These are phyloP conservation scores for Pseudogymnoascus sp. DNA, from an alignment of 2,329 filamentous ascomycete species.

Conservation along the genomic window DNA sequence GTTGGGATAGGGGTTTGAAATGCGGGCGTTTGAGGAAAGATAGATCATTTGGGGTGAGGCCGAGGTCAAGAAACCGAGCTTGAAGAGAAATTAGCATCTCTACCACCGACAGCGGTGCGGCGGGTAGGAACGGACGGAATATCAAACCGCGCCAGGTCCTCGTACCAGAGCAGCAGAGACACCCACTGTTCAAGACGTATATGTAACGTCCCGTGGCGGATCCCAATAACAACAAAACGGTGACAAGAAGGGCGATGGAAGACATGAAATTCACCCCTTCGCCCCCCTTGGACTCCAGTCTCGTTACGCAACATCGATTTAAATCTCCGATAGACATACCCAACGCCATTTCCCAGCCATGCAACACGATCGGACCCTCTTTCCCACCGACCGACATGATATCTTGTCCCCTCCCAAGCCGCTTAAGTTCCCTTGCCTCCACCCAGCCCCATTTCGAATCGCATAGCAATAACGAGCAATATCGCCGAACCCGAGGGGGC, in stretches of 20 bases:
- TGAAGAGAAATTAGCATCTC: background rate
- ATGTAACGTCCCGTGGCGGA: background rate
- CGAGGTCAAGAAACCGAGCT: background rate
- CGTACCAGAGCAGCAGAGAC: background rate
- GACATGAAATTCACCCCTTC: background rate
- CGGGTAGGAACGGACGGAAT: conserved; percentile 3
- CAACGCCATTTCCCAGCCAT: background rate
- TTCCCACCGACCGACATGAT: background rate
- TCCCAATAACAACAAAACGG: background rate
- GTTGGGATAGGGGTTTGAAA: background rate
- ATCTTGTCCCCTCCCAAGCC: background rate
- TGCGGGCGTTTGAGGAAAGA: background rate
- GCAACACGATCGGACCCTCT: background rate
- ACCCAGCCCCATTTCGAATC: background rate
- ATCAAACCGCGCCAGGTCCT: conserved; percentile 3
- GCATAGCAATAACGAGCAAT: background rate
- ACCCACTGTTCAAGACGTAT: background rate
- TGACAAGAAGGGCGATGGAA: background rate
- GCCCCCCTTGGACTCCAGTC: background rate
- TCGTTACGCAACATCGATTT: background rate
- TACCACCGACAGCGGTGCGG: conserved; percentile 2
- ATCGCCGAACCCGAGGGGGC: background rate
- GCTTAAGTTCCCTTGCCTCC: background rate
- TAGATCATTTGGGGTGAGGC: background rate
- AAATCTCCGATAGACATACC: background rate